Evolutionary conservation across 2,329 filamentous ascomycete species (phyloP).

Genomic region (Cordyceps cicadae): DNA sequence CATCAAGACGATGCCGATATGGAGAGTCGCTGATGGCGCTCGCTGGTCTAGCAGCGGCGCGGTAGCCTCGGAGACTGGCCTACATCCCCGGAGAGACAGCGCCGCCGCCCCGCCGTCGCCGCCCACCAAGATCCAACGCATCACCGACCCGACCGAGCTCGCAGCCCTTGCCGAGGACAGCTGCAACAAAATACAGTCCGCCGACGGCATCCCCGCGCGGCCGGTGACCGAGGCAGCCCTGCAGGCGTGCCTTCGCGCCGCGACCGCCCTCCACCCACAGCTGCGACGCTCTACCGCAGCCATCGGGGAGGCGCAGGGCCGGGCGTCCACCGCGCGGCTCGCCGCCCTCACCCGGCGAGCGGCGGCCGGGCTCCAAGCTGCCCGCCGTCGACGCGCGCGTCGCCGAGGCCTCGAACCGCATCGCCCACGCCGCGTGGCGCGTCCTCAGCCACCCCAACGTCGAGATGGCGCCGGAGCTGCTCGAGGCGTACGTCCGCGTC

Average conservation of each 20-base stretch:
- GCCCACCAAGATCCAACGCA: slow-evolving; percentile 14
- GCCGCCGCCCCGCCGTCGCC: neutral
- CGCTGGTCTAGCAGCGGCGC: slow-evolving; percentile 23
- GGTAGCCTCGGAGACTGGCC: neutral
- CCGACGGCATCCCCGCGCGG: slow-evolving; percentile 36
- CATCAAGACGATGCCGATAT: neutral
- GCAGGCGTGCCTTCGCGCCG: slow-evolving; percentile 36
- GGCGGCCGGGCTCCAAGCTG: slow-evolving; percentile 25
- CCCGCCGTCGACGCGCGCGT: slow-evolving; percentile 26
- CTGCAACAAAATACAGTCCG: slow-evolving; percentile 34
- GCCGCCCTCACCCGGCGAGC: slow-evolving; percentile 36
- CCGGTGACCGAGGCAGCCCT: slow-evolving; percentile 36
- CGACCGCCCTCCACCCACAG: slow-evolving; percentile 35
- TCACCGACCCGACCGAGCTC: slow-evolving; percentile 32
- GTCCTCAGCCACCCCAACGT: slow-evolving; percentile 68
- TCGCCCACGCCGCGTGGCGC: slow-evolving; percentile 55
- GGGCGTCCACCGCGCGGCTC: slow-evolving; percentile 45
- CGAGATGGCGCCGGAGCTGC: slow-evolving; percentile 66
- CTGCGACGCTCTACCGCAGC: slow-evolving; percentile 20
- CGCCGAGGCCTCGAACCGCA: slow-evolving; percentile 38
- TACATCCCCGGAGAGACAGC: neutral
- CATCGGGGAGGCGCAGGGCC: slow-evolving; percentile 27
- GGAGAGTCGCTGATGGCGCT: slow-evolving; percentile 12
- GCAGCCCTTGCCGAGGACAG: slow-evolving; percentile 34
- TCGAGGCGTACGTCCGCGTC: slow-evolving; percentile 67